phyloP scores from a whole-genome alignment of 2,329 filamentous ascomycete genomes.

The Harringtonia aguacate region DNA sequence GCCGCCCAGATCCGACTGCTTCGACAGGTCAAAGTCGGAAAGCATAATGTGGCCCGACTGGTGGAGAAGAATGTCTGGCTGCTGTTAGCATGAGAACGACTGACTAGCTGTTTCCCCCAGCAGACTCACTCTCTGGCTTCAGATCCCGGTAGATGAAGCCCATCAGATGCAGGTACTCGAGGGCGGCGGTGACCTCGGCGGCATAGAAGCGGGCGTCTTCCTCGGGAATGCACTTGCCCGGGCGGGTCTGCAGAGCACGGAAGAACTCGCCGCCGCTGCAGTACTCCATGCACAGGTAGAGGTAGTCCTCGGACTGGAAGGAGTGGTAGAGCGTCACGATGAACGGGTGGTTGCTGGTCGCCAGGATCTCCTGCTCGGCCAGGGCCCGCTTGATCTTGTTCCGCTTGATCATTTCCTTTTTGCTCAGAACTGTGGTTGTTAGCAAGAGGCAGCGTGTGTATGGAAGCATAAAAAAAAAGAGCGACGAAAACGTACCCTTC shows the following conservation, averaged over 20 bases:
- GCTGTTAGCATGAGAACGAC: background rate
- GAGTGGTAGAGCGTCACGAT: constrained; percentile 98
- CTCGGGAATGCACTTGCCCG: constrained; percentile 94
- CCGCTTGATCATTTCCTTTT: constrained; percentile 99
- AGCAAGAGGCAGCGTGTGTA: background rate
- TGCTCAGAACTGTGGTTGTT: constrained; percentile 69
- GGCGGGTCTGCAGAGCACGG: constrained; percentile 86
- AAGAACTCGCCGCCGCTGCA: constrained; percentile 99
- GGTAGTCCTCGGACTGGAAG: constrained; percentile 96
- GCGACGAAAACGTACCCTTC: constrained; percentile 64
- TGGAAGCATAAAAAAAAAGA: background rate
- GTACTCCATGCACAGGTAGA: constrained; percentile 99
- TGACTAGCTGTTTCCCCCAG: background rate
- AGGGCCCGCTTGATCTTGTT: constrained; percentile 99
- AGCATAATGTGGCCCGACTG: constrained; percentile 99
- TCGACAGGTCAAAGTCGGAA: constrained; percentile 96
- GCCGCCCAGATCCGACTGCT: constrained; percentile 92
- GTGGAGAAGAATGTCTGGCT: constrained; percentile 82
- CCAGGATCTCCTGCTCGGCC: constrained; percentile 94
- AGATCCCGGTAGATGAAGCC: constrained; percentile 97
- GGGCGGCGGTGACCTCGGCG: constrained; percentile 88
- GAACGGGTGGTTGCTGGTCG: constrained; percentile 97
- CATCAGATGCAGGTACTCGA: constrained; percentile 97
- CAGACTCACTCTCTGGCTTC: constrained; percentile 83
- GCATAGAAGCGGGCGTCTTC: constrained; percentile 97